Base-by-base conservation (phyloP, 1,139 yeast species). In the Saccharomyces pastorianus region DNA sequence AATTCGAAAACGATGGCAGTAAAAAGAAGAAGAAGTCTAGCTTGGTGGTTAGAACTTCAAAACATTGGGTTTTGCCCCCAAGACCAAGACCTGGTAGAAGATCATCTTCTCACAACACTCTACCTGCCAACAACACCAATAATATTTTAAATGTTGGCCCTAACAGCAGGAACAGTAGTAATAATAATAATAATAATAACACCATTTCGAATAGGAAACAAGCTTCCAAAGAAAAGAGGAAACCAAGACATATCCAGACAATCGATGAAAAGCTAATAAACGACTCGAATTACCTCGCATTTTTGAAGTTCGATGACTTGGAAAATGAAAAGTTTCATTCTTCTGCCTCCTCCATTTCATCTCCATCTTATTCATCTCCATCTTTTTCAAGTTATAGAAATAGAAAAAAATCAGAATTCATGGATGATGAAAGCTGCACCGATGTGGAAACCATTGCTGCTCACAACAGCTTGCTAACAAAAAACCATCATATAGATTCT, bases 71-170 rank as follows among this genome's bases (percentile, higher is more conserved):
- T 42, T 56, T 68, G 50, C 71, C 71, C 63, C 80, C 82, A 57
- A 76, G 80, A 71, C 79, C 80, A 75, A 78, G 79, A 68, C 77
- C 82, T 34, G 82, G 79, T 52, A 59, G 64, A 74, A 55, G 69
- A 76, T 60, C 51, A 53, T 55, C 52, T 38, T 51, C 51, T 9
- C 51, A 46, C 32, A 38, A 27, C 17, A 9, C 53, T 7, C 23
- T 23, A 17, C 9, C 46, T 20, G 17, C 46, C 8, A 20, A n/a
- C 51, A 34, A 29, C 28, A 17, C 44, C 11, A 38, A 38, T 20
- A 20, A 20, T 20, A 34, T 17, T 3, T 25, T 20, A 4, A 47
- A 31, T 6, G 26, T 38, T 29, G 26, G 26, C 0, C 26, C 32
- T 6, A 48, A 34, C 41, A 34, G 31, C 26, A 42, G 25, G 28